phyloP scores from a whole-genome alignment of 768 basidiomycete species.

The Amanita inopinata region DNA sequence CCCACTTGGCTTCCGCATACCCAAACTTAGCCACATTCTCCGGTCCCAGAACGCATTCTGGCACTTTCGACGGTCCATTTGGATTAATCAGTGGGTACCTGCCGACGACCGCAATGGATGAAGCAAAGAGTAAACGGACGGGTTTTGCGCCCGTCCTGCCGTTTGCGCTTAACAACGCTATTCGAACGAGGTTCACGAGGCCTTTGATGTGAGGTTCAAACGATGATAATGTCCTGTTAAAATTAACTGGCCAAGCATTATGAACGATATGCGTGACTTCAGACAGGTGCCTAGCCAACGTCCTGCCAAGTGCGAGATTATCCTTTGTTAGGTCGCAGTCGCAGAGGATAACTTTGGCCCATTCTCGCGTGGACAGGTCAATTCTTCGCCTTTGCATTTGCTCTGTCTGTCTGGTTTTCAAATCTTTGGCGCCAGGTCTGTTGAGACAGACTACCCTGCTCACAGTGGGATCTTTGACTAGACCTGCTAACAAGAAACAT shows the following conservation, averaged over 20 bases:
- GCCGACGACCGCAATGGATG: slow-evolving; percentile 26
- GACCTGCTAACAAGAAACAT: slow-evolving; percentile 21
- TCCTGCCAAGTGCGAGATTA: slow-evolving; percentile 18
- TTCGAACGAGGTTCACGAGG: slow-evolving; percentile 22
- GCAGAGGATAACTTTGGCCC: slow-evolving; percentile 22
- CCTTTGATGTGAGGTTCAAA: slow-evolving; percentile 31
- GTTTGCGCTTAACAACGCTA: slow-evolving; percentile 17
- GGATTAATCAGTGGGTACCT: slow-evolving; percentile 20
- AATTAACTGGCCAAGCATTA: slow-evolving; percentile 37
- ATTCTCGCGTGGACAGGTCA: slow-evolving; percentile 14
- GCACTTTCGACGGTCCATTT: slow-evolving; percentile 20
- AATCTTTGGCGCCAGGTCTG: slow-evolving; percentile 13
- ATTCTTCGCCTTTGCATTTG: slow-evolving; percentile 23
- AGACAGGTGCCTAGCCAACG: slow-evolving; percentile 20
- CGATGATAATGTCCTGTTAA: slow-evolving; percentile 29
- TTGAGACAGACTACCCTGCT: slow-evolving; percentile 23
- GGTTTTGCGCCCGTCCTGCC: slow-evolving; percentile 13
- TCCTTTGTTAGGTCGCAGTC: slow-evolving; percentile 19
- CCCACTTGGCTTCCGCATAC: slow-evolving; percentile 30
- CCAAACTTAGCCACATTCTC: slow-evolving; percentile 19
- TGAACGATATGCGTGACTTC: slow-evolving; percentile 22
- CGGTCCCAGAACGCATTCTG: slow-evolving; percentile 22
- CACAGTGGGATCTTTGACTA: slow-evolving; percentile 19
- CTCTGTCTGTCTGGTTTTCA: slow-evolving; percentile 19
- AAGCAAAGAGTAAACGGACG: slow-evolving; percentile 27